Percentiles rank a stretch among this genome's conserved stretches.
Evolutionary conservation across 331 rosid species (phyloP).

Genomic region (Quercus lobata): DNA sequence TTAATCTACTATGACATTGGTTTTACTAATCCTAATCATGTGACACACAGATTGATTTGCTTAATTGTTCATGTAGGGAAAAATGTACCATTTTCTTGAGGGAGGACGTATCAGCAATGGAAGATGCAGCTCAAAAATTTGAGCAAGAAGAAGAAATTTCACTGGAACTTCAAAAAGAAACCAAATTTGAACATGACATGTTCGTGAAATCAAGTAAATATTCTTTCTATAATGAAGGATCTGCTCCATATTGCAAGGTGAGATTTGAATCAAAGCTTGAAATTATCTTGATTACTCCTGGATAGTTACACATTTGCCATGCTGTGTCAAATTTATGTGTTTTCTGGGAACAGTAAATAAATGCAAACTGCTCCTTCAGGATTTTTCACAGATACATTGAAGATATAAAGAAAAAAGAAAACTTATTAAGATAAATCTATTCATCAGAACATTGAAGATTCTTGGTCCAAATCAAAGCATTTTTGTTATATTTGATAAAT

Average conservation of each 20-base stretch:
- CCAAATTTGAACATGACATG: constrained; percentile 7
- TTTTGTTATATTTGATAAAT: too few relatives aligned
- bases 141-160: constrained; percentile 12
- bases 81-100: constrained; percentile 15
- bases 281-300: background rate
- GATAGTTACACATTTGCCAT: too few relatives aligned
- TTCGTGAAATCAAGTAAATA: constrained; percentile 1
- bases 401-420: too few relatives aligned
- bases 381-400: too few relatives aligned
- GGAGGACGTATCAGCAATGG: constrained; percentile 21
- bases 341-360: too few relatives aligned
- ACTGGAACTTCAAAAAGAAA: background rate
- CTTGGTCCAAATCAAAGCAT: too few relatives aligned
- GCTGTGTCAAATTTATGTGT: too few relatives aligned
- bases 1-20: too few relatives aligned
- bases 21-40: background rate
- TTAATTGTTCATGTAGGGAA: constrained; percentile 26
- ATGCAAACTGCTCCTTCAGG: too few relatives aligned
- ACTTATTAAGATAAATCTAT: too few relatives aligned
- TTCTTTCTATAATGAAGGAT: background rate
- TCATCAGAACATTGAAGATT: too few relatives aligned
- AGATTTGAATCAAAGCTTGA: background rate
- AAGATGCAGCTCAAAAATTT: constrained; percentile 33
- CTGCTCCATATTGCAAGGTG: constrained; percentile 20
- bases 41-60: constrained; percentile 15